phyloP scores from a whole-genome alignment of 345 rosid genomes.

The Nephelium lappaceum region DNA sequence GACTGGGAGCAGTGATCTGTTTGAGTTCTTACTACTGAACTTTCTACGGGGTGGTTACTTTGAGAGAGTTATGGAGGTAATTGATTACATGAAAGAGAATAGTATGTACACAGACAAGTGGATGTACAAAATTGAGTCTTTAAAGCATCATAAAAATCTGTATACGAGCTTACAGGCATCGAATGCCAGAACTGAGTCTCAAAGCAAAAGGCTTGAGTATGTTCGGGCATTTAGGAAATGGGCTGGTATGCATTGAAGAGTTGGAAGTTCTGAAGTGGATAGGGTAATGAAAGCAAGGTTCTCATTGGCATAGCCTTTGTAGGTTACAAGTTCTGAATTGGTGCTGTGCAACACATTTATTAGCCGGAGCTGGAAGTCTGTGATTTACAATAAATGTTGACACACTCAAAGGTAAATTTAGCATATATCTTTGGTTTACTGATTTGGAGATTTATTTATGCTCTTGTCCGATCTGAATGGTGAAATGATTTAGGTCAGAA shows the following conservation, averaged over 20 bases:
- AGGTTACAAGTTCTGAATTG: neutral
- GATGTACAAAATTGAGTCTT: slow-evolving; percentile 66
- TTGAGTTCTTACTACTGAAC: slow-evolving; percentile 61
- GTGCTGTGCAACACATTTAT: neutral
- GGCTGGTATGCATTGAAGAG: slow-evolving; percentile 43
- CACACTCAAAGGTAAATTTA: neutral
- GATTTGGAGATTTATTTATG: no score
- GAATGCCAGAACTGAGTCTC: slow-evolving; percentile 64
- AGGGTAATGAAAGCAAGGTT: neutral
- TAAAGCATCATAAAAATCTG: slow-evolving; percentile 73
- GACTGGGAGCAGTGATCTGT: slow-evolving; percentile 72
- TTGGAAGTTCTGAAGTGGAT: neutral
- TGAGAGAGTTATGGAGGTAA: slow-evolving; percentile 84
- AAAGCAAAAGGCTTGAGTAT: slow-evolving; percentile 62
- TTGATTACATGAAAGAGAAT: slow-evolving; percentile 53
- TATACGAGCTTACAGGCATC: slow-evolving; percentile 59
- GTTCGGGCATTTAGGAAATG: slow-evolving; percentile 64
- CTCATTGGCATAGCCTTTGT: neutral
- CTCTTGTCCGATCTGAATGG: no score
- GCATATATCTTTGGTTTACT: neutral
- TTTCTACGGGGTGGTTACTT: slow-evolving; percentile 90
- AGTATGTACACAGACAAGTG: slow-evolving; percentile 53
- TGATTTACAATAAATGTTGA: neutral
- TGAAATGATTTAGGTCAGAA: no score
- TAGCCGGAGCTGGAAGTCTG: neutral